phyloP scores from a whole-genome alignment of 768 basidiomycete genomes.

The Myochromella boudieri region DNA sequence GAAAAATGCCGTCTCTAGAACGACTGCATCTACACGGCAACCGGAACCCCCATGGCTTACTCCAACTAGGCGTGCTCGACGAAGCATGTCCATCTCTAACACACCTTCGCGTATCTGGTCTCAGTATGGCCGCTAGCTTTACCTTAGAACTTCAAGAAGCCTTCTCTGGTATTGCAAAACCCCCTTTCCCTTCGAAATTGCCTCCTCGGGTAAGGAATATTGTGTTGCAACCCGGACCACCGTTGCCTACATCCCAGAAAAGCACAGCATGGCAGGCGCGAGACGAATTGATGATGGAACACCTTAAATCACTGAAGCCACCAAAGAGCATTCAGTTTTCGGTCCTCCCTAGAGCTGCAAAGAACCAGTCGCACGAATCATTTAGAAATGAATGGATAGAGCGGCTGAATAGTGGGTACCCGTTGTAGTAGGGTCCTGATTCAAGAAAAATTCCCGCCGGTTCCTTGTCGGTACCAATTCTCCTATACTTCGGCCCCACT shows the following conservation, averaged over 20 bases:
- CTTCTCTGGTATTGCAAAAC: conserved; percentile 15
- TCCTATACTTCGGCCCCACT: too few relatives aligned
- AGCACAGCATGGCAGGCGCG: conserved; percentile 16
- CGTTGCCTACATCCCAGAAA: conserved; percentile 10
- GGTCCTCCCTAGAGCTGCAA: conserved; percentile 9
- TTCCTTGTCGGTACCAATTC: too few relatives aligned
- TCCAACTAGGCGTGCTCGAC: conserved; percentile 37
- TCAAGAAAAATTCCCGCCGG: too few relatives aligned
- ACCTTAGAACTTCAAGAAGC: conserved; percentile 39
- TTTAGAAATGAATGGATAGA: conserved; percentile 22
- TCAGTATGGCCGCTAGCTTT: conserved; percentile 41
- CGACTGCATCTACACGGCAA: conserved; percentile 48
- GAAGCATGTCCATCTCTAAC: conserved; percentile 38
- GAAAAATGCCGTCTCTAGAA: conserved; percentile 36
- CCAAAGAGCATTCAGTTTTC: conserved; percentile 8
- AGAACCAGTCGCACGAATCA: neutral
- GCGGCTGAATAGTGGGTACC: conserved; percentile 15
- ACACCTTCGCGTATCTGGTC: conserved; percentile 40
- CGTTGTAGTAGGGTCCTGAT: too few relatives aligned
- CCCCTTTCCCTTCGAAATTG: conserved; percentile 23
- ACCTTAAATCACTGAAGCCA: conserved; percentile 19
- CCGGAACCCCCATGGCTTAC: conserved; percentile 47
- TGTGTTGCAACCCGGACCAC: conserved; percentile 28
- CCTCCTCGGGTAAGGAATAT: conserved; percentile 23
- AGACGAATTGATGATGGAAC: conserved; percentile 29